Evolutionary conservation across 176 grass and related monocot genomes (phyloP).

Genomic region (Aegilops umbellulata): DNA sequence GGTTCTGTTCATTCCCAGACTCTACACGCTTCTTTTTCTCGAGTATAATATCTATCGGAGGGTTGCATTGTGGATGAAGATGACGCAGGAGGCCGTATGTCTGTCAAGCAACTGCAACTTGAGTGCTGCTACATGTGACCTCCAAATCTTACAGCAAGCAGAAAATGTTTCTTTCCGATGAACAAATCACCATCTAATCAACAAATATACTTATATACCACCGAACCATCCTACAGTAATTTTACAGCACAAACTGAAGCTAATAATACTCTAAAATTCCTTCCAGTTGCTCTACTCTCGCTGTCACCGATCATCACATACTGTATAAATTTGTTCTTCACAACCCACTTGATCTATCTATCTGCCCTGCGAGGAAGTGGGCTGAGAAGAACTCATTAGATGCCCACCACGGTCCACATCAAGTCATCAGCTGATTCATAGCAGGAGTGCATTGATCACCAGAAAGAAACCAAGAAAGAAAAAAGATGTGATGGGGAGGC

Average conservation of each 20-base stretch:
- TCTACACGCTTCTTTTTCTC: not conserved
- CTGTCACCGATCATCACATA: not conserved
- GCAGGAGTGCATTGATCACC: not conserved
- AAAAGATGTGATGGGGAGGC: not conserved
- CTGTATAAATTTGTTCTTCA: not conserved
- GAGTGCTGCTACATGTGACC: not conserved
- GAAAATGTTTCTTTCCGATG: not conserved
- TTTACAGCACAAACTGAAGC: not conserved
- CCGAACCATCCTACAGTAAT: not conserved
- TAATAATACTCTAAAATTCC: not conserved
- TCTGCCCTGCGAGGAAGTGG: constrained; percentile 5
- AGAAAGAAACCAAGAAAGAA: not conserved
- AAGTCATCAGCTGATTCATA: constrained; percentile 10
- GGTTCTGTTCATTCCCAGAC: not conserved
- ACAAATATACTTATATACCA: not conserved
- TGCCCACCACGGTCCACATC: constrained; percentile 19
- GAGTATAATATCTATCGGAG: too few relatives aligned
- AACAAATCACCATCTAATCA: constrained; percentile 1
- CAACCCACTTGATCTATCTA: not conserved
- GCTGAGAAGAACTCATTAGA: not conserved
- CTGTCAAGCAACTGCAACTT: too few relatives aligned
- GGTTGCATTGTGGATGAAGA: not conserved
- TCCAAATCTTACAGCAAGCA: not conserved
- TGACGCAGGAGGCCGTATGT: not conserved
- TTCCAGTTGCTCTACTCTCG: not conserved